A percentile compares a stretch with the other conserved stretches of the same genome.
Evolutionary conservation across 2,329 filamentous ascomycete genomes (phyloP).

Genomic region (Penicillium hordei): DNA sequence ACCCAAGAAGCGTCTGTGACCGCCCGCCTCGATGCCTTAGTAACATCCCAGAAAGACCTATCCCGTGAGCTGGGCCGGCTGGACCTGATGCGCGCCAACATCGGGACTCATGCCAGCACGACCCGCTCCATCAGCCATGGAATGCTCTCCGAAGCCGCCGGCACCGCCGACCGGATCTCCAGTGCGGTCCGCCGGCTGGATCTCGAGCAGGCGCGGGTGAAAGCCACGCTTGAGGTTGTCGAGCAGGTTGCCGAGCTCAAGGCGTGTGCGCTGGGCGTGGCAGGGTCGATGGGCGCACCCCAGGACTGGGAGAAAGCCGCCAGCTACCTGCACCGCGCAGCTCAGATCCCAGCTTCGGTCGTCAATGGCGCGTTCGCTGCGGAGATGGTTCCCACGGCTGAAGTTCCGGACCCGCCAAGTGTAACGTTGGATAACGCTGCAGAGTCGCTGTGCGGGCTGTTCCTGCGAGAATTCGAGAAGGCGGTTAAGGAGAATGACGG

Average conservation of each 20-base stretch:
- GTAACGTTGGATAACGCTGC: conserved; percentile 83
- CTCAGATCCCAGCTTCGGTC: conserved; percentile 76
- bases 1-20: conserved; percentile 73
- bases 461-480: conserved; percentile 91
- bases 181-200: conserved; percentile 84
- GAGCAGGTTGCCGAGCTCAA: conserved; percentile 97
- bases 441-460: conserved; percentile 85
- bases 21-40: conserved; percentile 69
- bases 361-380: conserved; percentile 83
- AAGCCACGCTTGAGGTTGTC: conserved; percentile 85
- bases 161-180: conserved; percentile 82
- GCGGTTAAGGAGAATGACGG: conserved; percentile 85
- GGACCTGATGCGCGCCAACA: conserved; percentile 82
- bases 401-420: conserved; percentile 88
- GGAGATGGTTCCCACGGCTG: conserved; percentile 88
- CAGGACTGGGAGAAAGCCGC: conserved; percentile 99
- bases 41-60: conserved; percentile 82
- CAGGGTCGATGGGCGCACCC: conserved; percentile 93
- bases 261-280: conserved; percentile 89
- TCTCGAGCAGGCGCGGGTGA: conserved; percentile 85
- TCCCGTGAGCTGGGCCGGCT: conserved; percentile 82
- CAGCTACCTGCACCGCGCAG: conserved; percentile 79
- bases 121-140: conserved; percentile 81
- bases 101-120: conserved; percentile 82
- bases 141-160: conserved; percentile 83